A percentile compares a stretch with the other conserved stretches of the same genome.
Evolutionary conservation across 2,329 filamentous ascomycete species (phyloP).

Genomic region (Nemania abortiva): DNA sequence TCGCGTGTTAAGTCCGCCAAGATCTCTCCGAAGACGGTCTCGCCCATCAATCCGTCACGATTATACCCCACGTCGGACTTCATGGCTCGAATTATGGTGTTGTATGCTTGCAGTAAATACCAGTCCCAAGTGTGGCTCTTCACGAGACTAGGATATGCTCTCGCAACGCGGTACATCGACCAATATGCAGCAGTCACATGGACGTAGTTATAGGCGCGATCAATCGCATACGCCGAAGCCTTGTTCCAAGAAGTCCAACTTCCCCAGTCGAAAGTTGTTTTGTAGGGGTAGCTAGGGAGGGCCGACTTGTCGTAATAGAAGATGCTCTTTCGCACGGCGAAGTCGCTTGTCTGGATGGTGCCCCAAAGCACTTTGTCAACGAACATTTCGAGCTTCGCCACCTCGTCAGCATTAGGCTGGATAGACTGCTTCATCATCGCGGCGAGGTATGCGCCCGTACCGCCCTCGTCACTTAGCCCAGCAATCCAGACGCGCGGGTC

Average conservation of each 20-base stretch:
- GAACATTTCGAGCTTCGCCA: slow-evolving; percentile 66
- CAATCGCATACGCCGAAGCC: slow-evolving; percentile 57
- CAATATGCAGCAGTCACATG: slow-evolving; percentile 68
- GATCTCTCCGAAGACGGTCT: slow-evolving; percentile 67
- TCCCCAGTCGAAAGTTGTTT: slow-evolving; percentile 59
- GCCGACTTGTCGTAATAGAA: slow-evolving; percentile 67
- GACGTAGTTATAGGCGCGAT: slow-evolving; percentile 70
- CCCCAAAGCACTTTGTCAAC: slow-evolving; percentile 64
- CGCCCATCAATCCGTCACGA: slow-evolving; percentile 68
- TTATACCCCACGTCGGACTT: slow-evolving; percentile 58
- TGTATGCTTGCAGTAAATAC: slow-evolving; percentile 67
- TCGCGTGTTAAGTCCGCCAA: slow-evolving; percentile 64
- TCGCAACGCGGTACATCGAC: slow-evolving; percentile 66
- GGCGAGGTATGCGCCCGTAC: slow-evolving; percentile 67
- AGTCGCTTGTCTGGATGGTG: slow-evolving; percentile 60
- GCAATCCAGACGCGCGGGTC: slow-evolving; percentile 68
- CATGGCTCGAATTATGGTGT: slow-evolving; percentile 59
- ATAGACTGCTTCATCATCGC: slow-evolving; percentile 66
- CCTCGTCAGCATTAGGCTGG: slow-evolving; percentile 62
- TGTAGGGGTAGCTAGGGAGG: slow-evolving; percentile 60
- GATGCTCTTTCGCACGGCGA: slow-evolving; percentile 65
- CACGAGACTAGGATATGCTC: slow-evolving; percentile 60
- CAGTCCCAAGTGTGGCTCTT: slow-evolving; percentile 61
- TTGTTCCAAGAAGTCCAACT: slow-evolving; percentile 66
- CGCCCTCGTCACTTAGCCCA: slow-evolving; percentile 70